Evolutionary conservation across 179 eudicot species (phyloP).

Genomic region (Silene coronaria): DNA sequence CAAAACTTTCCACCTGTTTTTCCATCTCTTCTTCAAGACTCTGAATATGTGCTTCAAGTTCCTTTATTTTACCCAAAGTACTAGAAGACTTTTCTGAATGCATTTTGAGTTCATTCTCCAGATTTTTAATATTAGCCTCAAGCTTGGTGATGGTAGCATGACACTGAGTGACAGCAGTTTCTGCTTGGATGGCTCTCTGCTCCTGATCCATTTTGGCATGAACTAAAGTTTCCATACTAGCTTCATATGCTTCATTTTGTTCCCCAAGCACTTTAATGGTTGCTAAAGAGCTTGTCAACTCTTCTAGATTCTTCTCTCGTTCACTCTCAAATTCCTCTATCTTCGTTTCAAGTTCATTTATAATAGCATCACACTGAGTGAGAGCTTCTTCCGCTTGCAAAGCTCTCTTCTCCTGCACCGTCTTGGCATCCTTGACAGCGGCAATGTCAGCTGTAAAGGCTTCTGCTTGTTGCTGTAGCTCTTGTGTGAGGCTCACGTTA

Average conservation of each 20-base stretch:
- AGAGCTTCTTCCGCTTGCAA: conserved; percentile 58
- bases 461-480: conserved; percentile 49
- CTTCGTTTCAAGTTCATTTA: conserved; percentile 46
- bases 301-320: conserved; percentile 35
- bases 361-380: conserved; percentile 23
- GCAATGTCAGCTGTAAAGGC: conserved; percentile 53
- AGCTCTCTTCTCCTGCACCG: conserved; percentile 61
- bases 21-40: conserved; percentile 66
- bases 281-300: conserved; percentile 38
- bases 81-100: conserved; percentile 47
- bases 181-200: conserved; percentile 62
- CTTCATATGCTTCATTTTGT: conserved; percentile 47
- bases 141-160: conserved; percentile 40
- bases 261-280: conserved; percentile 47
- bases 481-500: conserved; percentile 40
- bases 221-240: conserved; percentile 53
- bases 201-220: conserved; percentile 57
- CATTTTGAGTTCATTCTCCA: conserved; percentile 53
- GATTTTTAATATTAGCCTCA: conserved; percentile 42
- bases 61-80: conserved; percentile 39
- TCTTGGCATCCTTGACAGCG: conserved; percentile 35
- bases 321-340: conserved; percentile 51
- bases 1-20: conserved; percentile 61
- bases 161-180: conserved; percentile 31
- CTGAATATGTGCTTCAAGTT: conserved; percentile 51